Base-by-base conservation (phyloP, 192 early-diverging fungal species). In the Backusella liffmaniae region DNA sequence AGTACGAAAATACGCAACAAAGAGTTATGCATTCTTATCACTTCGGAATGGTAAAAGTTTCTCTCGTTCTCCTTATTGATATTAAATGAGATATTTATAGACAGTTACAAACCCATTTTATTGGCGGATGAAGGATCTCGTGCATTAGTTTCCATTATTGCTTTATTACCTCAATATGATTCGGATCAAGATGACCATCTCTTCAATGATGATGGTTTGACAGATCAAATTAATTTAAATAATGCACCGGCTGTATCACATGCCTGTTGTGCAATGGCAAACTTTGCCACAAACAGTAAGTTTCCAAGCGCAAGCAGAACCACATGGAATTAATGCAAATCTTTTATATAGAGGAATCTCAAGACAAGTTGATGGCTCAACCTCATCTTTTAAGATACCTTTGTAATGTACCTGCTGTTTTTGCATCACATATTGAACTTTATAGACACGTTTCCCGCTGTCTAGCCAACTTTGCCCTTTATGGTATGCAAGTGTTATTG, bases 281-380 rank as follows among this genome's bases (percentile, higher is more conserved):
- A 89, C 65, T 73, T 89, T 79, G 88, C 88, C 6, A 89, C 88
- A 3, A 89, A 89, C 66, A 82, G 86, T 56, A 85, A 78, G 67
- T 53, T 66, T 39, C 37, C 32, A 32, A 32, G 32, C 32, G 0
- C 32, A 32, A 32, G 3, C 3, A 32, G 32, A 3, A 32, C 32
- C 32, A 32, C 32, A 32, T 32, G 32, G 10, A 10, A 39, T 39
- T 10, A 39, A 39, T 39, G 37, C 37, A 39, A 3, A 10, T 3
- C 26, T 26, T 10, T 39, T 10, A 39, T 69, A 73, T 46, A 85
- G 82, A 46, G 21, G 82, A 84, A 66, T 85, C 84, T 26, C 86
- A 88, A 59, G 68, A 79, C 51, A 80, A 81, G 39, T 73, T 89
- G 37, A 89, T 89, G 83, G 67, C 67, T 1, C 88, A 88, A 51